Conservation (phyloP, 768 basidiomycete genomes). For the Boletales sp. region DNA sequence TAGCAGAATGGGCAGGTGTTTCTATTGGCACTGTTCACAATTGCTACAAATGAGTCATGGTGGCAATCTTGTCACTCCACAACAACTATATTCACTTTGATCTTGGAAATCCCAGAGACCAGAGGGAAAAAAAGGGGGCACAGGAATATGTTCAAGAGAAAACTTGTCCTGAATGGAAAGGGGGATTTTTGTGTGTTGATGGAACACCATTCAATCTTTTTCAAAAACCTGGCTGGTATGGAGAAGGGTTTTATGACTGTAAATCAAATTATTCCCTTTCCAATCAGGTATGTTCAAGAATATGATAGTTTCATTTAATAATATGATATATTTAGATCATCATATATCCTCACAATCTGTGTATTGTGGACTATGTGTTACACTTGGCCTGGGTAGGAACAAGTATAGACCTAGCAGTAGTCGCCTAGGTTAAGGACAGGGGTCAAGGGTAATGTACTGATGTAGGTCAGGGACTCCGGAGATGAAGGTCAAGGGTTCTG, state of each 20-base stretch:
- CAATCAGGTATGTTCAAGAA: slow-evolving; percentile 10
- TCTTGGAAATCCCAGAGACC: not conserved
- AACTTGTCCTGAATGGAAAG: slow-evolving; percentile 22
- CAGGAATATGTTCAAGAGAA: no score
- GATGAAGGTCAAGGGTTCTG: no score
- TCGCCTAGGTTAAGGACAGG: no score
- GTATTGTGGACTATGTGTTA: no score
- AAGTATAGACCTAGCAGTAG: no score
- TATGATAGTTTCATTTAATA: no score
- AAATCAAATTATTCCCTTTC: slow-evolving; percentile 14
- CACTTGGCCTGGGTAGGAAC: no score
- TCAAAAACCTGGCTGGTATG: not conserved
- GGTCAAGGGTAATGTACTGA: no score
- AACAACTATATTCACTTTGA: not conserved
- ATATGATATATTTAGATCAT: no score
- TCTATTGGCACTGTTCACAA: not conserved
- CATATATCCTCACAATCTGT: no score
- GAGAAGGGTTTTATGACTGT: slow-evolving; percentile 11
- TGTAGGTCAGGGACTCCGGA: no score
- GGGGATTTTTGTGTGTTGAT: slow-evolving; percentile 38
- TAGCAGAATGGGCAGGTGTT: slow-evolving; percentile 9
- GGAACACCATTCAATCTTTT: slow-evolving; percentile 27
- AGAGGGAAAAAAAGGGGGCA: not conserved
- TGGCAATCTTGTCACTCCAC: not conserved
- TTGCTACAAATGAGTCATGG: slow-evolving; percentile 1